Conservation (phyloP, 768 basidiomycete genomes). For the Collybia mongolica region DNA sequence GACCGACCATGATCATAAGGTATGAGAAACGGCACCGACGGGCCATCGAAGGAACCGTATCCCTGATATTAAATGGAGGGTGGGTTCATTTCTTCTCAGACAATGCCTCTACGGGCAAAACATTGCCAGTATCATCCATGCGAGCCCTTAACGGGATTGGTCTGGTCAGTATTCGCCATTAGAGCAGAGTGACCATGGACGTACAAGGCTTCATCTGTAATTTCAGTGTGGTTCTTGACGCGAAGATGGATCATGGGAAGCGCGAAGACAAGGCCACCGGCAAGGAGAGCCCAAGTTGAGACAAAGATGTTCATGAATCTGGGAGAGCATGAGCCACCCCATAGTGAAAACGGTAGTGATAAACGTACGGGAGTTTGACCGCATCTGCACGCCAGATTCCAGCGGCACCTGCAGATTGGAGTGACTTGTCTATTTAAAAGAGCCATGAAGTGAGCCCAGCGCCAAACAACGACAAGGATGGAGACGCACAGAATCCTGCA, state of each 20-base stretch:
- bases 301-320: constrained; percentile 72
- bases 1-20: no score
- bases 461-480: background rate
- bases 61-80: background rate
- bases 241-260: constrained; percentile 74
- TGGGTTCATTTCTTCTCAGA: background rate
- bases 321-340: constrained; percentile 2
- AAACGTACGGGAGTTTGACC: constrained; percentile 22
- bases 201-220: constrained; percentile 53
- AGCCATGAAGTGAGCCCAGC: background rate
- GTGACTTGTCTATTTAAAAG: constrained; percentile 53
- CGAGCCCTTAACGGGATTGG: constrained; percentile 26
- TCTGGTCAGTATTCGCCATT: background rate
- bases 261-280: constrained; percentile 62
- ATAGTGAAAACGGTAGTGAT: constrained; percentile 10
- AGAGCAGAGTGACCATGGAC: constrained; percentile 15
- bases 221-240: constrained; percentile 57
- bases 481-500: constrained; percentile 71
- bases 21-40: no score
- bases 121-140: constrained; percentile 40
- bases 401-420: constrained; percentile 77
- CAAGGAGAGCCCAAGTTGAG: constrained; percentile 73
- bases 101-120: constrained; percentile 7
- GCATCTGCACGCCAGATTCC: constrained; percentile 74
- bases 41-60: no score